Evolutionary conservation across 164 flowering plant genomes (phyloP), one percentile per base, ranked within the genome.

Genomic region (Liquidambar formosana): DNA sequence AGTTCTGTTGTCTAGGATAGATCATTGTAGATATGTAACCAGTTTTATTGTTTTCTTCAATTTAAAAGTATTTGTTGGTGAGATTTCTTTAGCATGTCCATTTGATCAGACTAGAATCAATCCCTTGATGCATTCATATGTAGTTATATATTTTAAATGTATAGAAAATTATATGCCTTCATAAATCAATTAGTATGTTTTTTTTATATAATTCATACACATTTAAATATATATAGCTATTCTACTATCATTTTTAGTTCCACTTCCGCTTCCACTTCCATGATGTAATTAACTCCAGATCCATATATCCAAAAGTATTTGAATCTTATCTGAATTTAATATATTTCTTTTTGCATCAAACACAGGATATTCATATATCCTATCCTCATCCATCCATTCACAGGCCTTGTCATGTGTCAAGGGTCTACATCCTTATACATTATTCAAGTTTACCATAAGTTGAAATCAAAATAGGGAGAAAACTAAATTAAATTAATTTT

Each of bases 261-360:
- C n/a, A n/a, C n/a, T n/a, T n/a, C n/a, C n/a, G n/a, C n/a, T n/a
- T n/a, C n/a, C n/a, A n/a, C n/a, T n/a, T n/a, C n/a, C n/a, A 49
- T 6, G n/a, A 49, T 15, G n/a, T 18, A 15, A 49, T 49, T 14
- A 48, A 49, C n/a, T 18, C 8, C 5, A 15, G 8, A 49, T 5
- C n/a, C n/a, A 49, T 49, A 16, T n/a, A 49, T 49, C n/a, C 53
- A 16, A n/a, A 49, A 49, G 53, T 18, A 12, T 54, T 0, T 19
- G 25, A 19, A 54, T 54, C 57, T 54, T 5, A 54, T 54, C 57
- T 22, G n/a, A 54, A 54, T 54, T 54, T 22, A 54, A 54, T n/a
- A 19, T 54, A 1, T 54, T 54, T 22, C 23, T 22, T 54, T 54
- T 49, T 49, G 5, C 53, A 49, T 49, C 53, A 16, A 16, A 49